phyloP scores from a whole-genome alignment of 2,329 filamentous ascomycete genomes.

The Alternaria ethzedia region DNA sequence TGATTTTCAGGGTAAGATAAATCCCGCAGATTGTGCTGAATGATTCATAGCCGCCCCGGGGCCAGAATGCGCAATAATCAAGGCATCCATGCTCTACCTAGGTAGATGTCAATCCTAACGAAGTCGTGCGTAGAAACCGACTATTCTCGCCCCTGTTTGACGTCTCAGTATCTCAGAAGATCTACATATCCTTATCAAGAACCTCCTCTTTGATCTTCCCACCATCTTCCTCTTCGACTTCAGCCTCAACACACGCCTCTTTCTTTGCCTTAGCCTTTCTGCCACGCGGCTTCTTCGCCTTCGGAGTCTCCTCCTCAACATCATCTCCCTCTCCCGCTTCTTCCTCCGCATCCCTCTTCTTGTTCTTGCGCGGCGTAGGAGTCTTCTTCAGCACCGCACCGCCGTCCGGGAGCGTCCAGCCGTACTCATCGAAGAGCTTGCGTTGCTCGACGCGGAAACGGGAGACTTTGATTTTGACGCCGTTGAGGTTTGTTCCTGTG shows the following conservation, averaged over 20 bases:
- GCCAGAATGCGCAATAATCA: background rate
- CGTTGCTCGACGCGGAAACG: background rate
- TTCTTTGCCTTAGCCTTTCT: constrained; percentile 19
- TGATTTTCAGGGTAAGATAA: background rate
- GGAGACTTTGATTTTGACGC: background rate
- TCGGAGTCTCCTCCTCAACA: background rate
- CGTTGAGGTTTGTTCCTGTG: background rate
- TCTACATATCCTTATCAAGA: background rate
- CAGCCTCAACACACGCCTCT: background rate
- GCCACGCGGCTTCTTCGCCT: background rate
- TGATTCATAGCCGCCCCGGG: background rate
- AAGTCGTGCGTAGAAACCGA: background rate
- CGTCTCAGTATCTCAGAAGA: background rate
- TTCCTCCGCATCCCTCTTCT: background rate
- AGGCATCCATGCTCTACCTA: background rate
- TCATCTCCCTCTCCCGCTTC: background rate
- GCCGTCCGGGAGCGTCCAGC: background rate
- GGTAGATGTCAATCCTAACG: background rate
- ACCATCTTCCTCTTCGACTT: background rate
- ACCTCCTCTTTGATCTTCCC: constrained; percentile 7
- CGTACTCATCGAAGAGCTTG: background rate
- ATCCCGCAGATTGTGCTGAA: background rate
- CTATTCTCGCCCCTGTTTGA: background rate
- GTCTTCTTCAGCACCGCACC: background rate
- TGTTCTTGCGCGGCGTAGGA: background rate